These are phyloP conservation scores for Rubia peregrina DNA, from an alignment of 305 asterid genomes.

Conservation along the genomic window DNA sequence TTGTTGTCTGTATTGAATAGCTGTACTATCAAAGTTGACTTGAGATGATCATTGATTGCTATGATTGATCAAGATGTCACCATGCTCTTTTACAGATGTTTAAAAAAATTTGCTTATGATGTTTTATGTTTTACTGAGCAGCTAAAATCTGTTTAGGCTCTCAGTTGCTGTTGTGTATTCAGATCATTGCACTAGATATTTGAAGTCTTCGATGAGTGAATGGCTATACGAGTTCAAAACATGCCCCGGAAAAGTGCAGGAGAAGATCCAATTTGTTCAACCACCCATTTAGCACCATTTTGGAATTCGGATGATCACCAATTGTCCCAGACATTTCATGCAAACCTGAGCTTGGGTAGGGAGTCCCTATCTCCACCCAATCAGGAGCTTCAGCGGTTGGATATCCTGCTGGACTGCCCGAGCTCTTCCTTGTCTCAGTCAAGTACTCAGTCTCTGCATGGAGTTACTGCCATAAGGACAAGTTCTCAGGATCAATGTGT, in stretches of 20 bases:
- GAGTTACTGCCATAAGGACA: constrained; percentile 36
- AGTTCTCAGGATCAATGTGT: constrained; percentile 53
- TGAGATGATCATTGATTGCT: background rate
- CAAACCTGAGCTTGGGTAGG: constrained; percentile 26
- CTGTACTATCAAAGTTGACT: background rate
- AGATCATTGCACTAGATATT: constrained; percentile 1
- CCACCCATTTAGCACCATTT: constrained; percentile 20
- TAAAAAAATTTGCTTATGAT: background rate
- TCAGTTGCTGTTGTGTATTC: constrained; percentile 1
- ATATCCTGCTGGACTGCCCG: constrained; percentile 31
- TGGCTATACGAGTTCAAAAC: constrained; percentile 16
- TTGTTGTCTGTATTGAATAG: background rate
- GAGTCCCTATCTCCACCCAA: constrained; percentile 18
- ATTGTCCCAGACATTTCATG: constrained; percentile 20
- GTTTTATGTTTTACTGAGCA: background rate
- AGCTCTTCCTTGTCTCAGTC: constrained; percentile 41
- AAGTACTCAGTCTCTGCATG: constrained; percentile 30
- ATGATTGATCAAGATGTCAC: background rate
- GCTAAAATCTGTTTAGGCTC: constrained; percentile 6
- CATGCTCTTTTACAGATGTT: background rate
- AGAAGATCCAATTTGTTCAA: constrained; percentile 10
- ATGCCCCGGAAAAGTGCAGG: constrained; percentile 7
- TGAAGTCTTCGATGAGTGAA: constrained; percentile 13
- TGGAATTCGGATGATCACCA: constrained; percentile 20
- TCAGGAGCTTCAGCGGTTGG: constrained; percentile 34